These are phyloP conservation scores for Tetracladium marchalianum DNA, from an alignment of 495 filamentous ascomycete genomes.

Conservation along the genomic window DNA sequence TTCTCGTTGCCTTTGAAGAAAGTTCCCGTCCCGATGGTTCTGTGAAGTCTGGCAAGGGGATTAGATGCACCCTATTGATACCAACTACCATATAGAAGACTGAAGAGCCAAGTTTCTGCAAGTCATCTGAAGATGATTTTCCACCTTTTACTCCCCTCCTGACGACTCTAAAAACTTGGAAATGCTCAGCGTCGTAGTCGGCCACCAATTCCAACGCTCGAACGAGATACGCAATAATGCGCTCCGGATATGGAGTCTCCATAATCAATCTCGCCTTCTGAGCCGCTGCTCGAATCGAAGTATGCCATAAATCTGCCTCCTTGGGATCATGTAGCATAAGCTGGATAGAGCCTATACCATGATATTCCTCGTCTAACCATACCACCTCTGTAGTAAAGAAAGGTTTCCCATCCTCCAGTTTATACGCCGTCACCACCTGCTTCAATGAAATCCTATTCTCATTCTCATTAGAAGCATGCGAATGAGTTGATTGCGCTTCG, in stretches of 20 bases:
- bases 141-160: conserved; percentile 52
- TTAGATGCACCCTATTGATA: conserved; percentile 69
- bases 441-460: conserved; percentile 56
- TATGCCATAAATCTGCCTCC: conserved; percentile 68
- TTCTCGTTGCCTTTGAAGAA: conserved; percentile 32
- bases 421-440: conserved; percentile 68
- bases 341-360: conserved; percentile 48
- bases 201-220: conserved; percentile 52
- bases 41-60: conserved; percentile 55
- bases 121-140: conserved; percentile 63
- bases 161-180: conserved; percentile 77
- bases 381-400: conserved; percentile 74
- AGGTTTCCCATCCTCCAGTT: conserved; percentile 67
- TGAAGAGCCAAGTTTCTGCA: conserved; percentile 61
- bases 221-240: conserved; percentile 54
- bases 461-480: conserved; percentile 31
- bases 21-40: conserved; percentile 42
- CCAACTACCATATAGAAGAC: conserved; percentile 83
- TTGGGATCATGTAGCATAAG: conserved; percentile 64
- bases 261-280: conserved; percentile 40
- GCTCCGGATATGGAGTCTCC: conserved; percentile 45
- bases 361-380: conserved; percentile 61
- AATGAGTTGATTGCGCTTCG: conserved; percentile 42
- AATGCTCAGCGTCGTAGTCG: conserved; percentile 58
- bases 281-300: conserved; percentile 52